Base-by-base conservation (phyloP, 2,329 filamentous ascomycete genomes). In the Claviceps humidiphila region DNA sequence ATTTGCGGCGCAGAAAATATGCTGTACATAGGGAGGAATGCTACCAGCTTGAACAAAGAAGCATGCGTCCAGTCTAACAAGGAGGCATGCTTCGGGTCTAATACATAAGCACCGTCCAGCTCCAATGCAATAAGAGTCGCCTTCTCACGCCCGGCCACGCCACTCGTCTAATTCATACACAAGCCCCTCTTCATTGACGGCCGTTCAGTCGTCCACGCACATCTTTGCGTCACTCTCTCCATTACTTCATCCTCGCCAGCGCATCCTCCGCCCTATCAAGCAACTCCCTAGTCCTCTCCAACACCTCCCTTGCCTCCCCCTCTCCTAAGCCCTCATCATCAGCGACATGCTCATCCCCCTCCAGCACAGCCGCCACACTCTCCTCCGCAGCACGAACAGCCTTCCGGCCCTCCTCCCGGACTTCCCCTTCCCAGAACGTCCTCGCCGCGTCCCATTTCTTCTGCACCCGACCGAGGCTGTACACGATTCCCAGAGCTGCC, bases 381-480 rank as follows among this genome's bases (percentile, higher is more conserved):
- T 71, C 66, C 62, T 84, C 81, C 2, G 76, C 74, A 4, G 69
- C 75, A 51, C 77, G 68, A 6, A 84, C 73, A 5, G 80, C 78
- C 64, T 82, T 82, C 58, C 81, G 74, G 1, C 81, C 81, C 54
- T 84, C 80, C 56, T 84, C 81, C 41, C 79, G 72, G n/a, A 84
- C 80, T 57, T 84, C 80, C 1, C 75, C 77, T 61, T 84, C 78
- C 81, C 81, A 84, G 60, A 77, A 82, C 6, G 62, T 63, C 30
- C 80, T 71, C 3, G 79, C 80, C 3, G 71, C 65, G 59, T 84
- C 80, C 81, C 81, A 84, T 58, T 74, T 77, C 58, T 70, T 74
- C 65, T 85, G 81, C 68, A 85, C 71, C 48, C 76, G 70, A 43
- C 73, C 69, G 53, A 83, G 63, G 61, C 78, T 80, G 70, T 77